Evolutionary conservation across 1,139 yeast genomes (phyloP), one percentile per base, ranked within the genome.

Genomic region (Zygosaccharomyces pseudobailii): DNA sequence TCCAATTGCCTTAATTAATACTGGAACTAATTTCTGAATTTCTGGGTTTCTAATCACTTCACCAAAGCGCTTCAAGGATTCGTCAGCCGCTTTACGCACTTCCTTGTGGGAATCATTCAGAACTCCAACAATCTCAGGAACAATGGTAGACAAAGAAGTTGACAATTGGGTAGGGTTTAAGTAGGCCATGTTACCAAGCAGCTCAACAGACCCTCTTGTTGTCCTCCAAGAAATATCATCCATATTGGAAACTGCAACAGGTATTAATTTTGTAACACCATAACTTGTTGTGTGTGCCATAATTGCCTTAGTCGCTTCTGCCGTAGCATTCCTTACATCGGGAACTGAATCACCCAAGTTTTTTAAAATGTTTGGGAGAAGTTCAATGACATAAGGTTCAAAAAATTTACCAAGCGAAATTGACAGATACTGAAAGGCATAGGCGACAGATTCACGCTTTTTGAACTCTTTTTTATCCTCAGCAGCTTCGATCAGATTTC

Each of bases 11-110:
- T 84, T 81, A 57, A 94, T 79, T 62, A 94, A 76, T 36, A 75
- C 76, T n/a, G 98, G 97, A 48, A 92, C 97, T 53, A 90, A 72
- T 28, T 76, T 76, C 69, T 89, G 96, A 62, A 94, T 92, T 69
- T 94, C 99, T 0, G 98, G 98, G 66, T 94, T 94, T 66, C 96
- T 79, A 55, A 94, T 94, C 53, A 92, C 98, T 55, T 92, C 97
- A 62, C 98, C 98, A 63, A 94, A 92, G 62, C 90, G 77, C 64
- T 87, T 86, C 67, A 92, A 74, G 3, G 97, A 80, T 56, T 79
- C 84, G 63, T 87, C 96, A 2, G 97, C 98, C 1, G 98, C 95
- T 59, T 85, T 87, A 55, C 99, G 78, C 24, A 92, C 98, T 64
- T 92, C 98, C 64, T 90, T 90, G 67, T 92, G 99, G 0, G 97